Base-by-base conservation (phyloP, 768 basidiomycete genomes). In the Crepidotus variabilis region DNA sequence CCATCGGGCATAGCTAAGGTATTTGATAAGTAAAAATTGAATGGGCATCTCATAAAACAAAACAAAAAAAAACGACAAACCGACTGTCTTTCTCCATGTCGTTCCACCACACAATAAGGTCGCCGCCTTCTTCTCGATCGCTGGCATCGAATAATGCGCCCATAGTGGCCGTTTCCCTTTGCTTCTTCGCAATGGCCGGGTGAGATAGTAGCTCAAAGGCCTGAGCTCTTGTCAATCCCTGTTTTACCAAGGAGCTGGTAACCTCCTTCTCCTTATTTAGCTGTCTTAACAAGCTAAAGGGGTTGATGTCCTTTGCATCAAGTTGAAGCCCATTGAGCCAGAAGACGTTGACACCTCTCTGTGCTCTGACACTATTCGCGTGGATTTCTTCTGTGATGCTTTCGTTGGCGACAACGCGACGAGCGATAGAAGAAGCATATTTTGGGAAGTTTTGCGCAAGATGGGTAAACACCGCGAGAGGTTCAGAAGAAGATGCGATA, bases 131-230 rank as follows among this genome's bases (percentile, higher is more conserved):
- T 2, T 67, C 64, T 16, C 91, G 76, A 70, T 99, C 96, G 56
- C 90, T 93, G 1, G 94, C 88, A 69, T 98, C 97, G 56, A 96
- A 88, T n/a, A 97, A 61, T 0, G 87, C 91, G 53, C 90, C 88
- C 51, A 83, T 62, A 4, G 78, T 74, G 18, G 72, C 79, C 13
- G 70, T 72, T 36, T 75, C 78, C n/a, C 73, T 72, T 56, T 85
- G 81, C 1, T 82, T 71, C 1, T 69, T 67, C 1, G 78, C 78
- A 50, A 94, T 76, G 9, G 72, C 73, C 0, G 81, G 74, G 67
- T 93, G 84, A 0, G 88, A 80, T 21, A 98, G 69, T 47, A 97
- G 66, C 3, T 87, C 79, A n/a, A 93, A 73, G 0, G 90, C 89
- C 60, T 94, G 81, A 0, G 65, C 62, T 5, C 85, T 75, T 2